These are phyloP conservation scores for Panicum virgatum DNA, from an alignment of 202 grass and related monocot species.

Conservation along the genomic window DNA sequence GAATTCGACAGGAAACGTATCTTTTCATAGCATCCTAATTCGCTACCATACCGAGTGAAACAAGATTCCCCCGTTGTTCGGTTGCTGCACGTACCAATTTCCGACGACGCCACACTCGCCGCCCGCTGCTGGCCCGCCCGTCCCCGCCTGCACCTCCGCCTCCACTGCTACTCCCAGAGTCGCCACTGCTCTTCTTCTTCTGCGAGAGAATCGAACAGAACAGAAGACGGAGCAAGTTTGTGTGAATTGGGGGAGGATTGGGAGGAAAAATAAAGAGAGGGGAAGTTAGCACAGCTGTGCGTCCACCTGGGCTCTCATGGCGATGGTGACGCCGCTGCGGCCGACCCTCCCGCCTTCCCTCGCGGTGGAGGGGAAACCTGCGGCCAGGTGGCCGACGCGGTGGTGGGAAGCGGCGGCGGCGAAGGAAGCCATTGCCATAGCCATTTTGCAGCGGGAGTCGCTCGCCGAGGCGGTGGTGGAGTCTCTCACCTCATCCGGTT, in stretches of 20 bases:
- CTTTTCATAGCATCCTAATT: conserved; percentile 8
- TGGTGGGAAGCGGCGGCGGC: conserved; percentile 24
- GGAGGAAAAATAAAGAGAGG: neutral
- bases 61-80: conserved; percentile 25
- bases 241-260: conserved; percentile 6
- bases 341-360: neutral
- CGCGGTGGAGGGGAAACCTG: conserved; percentile 1
- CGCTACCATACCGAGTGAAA: neutral
- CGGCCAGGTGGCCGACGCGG: conserved; percentile 30
- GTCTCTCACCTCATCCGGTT: conserved; percentile 39
- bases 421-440: conserved; percentile 46
- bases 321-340: conserved; percentile 41
- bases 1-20: neutral
- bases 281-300: neutral
- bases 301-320: conserved; percentile 61
- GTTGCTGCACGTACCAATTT: conserved; percentile 57
- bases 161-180: conserved; percentile 28
- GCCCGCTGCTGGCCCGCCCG: conserved; percentile 29
- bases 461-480: neutral
- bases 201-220: conserved; percentile 19
- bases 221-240: neutral
- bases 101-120: conserved; percentile 78
- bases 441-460: conserved; percentile 23
- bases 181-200: conserved; percentile 47
- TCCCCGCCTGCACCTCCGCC: conserved; percentile 3